Evolutionary conservation across 257 asterid genomes (phyloP), one percentile per base, ranked within the genome.

Genomic region (Fraxinus excelsior): DNA sequence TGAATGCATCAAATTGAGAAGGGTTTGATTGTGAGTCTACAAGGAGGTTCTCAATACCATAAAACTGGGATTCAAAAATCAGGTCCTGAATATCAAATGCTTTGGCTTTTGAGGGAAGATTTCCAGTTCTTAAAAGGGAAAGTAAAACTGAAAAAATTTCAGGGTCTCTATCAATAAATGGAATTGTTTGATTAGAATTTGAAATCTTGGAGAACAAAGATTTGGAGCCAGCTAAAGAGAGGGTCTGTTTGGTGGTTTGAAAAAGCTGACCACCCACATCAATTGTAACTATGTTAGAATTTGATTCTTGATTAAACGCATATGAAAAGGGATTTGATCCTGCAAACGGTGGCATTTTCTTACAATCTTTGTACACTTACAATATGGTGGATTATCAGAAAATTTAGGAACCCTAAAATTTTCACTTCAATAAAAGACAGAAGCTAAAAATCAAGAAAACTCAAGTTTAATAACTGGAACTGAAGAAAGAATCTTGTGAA

Each of bases 221-320:
- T 80, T 96, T 86, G 3, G 97, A 71, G 29, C 98, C 97, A 13
- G 97, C 92, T 6, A 86, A 75, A 14, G 91, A 78, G 11, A 93
- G 90, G 76, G 99, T 94, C 76, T 96, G 97, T 80, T 87, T 84
- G 31, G 98, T 94, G 1, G 99, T 96, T 66, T 96, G 98, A 75
- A 96, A 96, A 82, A 90, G 86, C 84, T 90, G 92, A n/a, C 99
- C 99, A 4, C 98, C 99, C 0, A 93, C 99, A 49, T 96, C 94
- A 53, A 96, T 90, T 29, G 97, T 91, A 1, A 92, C 89, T 4
- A 92, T 76, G 82, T 87, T 86, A 0, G 97, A 83, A 67, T 76
- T 76, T 37, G 92, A 87, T 62, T 82, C 88, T 10, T 64, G 79
- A 14, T 77, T 76, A 49, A 77, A 75, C 46, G 81, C 87, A 72